Conservation (phyloP, 2,329 filamentous ascomycete species). For the Fonsecaea erecta region DNA sequence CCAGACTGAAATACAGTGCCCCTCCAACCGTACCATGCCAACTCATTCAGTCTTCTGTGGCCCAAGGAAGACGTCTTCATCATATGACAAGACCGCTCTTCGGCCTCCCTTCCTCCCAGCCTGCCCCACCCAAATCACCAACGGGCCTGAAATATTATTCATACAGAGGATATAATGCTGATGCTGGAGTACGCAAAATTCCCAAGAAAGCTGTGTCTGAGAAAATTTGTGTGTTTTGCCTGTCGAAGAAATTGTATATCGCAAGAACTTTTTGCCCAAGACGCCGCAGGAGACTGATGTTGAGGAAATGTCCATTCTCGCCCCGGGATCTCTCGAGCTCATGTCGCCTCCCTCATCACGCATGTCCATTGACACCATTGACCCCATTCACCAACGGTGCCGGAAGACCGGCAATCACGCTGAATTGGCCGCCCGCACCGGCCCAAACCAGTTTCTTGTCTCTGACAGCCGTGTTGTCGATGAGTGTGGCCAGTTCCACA, state of each 20-base stretch:
- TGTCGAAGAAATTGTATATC: background rate
- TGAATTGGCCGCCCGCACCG: slow-evolving; percentile 84
- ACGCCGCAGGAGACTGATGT: background rate
- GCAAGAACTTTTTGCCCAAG: slow-evolving; percentile 3
- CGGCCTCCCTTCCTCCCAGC: background rate
- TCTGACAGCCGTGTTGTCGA: slow-evolving; percentile 82
- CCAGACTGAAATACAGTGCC: background rate
- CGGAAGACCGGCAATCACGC: slow-evolving; percentile 45
- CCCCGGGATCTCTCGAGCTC: background rate
- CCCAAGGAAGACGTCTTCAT: too few species aligned
- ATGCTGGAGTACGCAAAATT: background rate
- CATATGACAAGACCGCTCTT: too few species aligned
- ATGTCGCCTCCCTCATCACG: background rate
- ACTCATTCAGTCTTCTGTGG: background rate
- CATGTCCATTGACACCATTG: slow-evolving; percentile 38
- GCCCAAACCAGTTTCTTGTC: slow-evolving; percentile 75
- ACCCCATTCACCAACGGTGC: slow-evolving; percentile 32
- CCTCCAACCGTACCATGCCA: background rate
- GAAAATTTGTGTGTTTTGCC: background rate
- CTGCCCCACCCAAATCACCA: too few species aligned
- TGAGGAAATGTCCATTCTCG: background rate
- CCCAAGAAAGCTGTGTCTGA: background rate
- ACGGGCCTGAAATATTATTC: too few species aligned
- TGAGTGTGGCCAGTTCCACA: slow-evolving; percentile 73
- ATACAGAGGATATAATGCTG: slow-evolving; percentile 3